phyloP scores from a whole-genome alignment of 768 basidiomycete species.

The Russula lepida region DNA sequence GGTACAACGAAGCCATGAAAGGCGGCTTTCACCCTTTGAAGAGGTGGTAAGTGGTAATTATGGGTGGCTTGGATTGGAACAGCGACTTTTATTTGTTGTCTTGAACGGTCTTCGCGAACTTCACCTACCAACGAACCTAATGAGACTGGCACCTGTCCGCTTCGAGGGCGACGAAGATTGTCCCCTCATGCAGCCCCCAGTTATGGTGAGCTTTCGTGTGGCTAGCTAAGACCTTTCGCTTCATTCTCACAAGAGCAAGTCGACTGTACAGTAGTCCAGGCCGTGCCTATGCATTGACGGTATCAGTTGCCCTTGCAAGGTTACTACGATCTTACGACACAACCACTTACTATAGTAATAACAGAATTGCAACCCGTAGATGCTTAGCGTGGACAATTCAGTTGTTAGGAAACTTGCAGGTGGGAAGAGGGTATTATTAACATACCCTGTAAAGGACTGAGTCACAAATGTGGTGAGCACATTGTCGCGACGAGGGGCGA shows the following conservation, averaged over 20 bases:
- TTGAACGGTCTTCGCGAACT: not conserved
- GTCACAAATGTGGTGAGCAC: not conserved
- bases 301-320: not conserved
- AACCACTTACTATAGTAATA: not conserved
- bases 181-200: not conserved
- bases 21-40: not conserved
- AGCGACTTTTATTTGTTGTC: too few species aligned
- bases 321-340: not conserved
- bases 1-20: not conserved
- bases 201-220: not conserved
- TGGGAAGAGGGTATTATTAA: not conserved
- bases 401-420: not conserved
- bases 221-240: not conserved
- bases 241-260: not conserved
- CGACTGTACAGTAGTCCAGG: not conserved
- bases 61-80: too few species aligned
- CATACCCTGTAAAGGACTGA: not conserved
- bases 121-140: not conserved
- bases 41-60: not conserved
- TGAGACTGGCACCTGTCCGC: not conserved
- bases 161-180: not conserved
- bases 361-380: not conserved
- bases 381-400: not conserved
- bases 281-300: not conserved
- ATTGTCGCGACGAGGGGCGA: too few species aligned